These are phyloP conservation scores for Penicillium italicum DNA, from an alignment of 2,329 filamentous ascomycete genomes.

Conservation along the genomic window DNA sequence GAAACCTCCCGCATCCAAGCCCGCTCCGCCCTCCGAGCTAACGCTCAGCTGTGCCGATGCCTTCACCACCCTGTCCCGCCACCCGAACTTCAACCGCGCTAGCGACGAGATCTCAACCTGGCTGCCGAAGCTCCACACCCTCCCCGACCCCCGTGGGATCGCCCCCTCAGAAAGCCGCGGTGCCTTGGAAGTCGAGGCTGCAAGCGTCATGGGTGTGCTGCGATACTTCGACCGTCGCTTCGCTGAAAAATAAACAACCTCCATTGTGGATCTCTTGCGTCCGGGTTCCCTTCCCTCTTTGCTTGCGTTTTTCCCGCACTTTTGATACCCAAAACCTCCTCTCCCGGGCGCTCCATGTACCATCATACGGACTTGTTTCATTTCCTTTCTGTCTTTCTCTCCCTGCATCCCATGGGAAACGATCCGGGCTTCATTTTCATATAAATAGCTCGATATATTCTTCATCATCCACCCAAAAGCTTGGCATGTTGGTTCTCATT, in stretches of 20 bases:
- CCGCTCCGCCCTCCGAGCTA: conserved; percentile 35
- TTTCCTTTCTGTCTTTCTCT: neutral
- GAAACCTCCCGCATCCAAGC: conserved; percentile 23
- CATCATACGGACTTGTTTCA: conserved; percentile 17
- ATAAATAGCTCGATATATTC: neutral
- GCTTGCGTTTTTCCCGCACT: conserved; percentile 7
- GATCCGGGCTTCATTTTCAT: neutral
- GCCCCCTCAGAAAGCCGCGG: conserved; percentile 38
- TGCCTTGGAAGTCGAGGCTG: conserved; percentile 74
- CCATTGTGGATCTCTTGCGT: conserved; percentile 1
- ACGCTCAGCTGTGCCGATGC: conserved; percentile 68
- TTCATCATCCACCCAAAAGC: conserved; percentile 4
- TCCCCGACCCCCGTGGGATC: conserved; percentile 39
- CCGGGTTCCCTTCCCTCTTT: conserved; percentile 7
- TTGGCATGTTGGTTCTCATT: neutral
- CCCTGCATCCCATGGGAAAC: neutral
- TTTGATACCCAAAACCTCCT: conserved; percentile 24
- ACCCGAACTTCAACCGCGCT: conserved; percentile 70
- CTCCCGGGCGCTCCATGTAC: conserved; percentile 20
- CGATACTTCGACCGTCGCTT: conserved; percentile 77
- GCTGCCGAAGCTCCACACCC: conserved; percentile 68
- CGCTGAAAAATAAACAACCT: conserved; percentile 35
- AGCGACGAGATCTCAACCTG: conserved; percentile 71
- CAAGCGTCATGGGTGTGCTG: conserved; percentile 80
- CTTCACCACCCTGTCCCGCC: conserved; percentile 73